Evolutionary conservation across 345 rosid genomes (phyloP).

Genomic region (Ailanthus altissimus): DNA sequence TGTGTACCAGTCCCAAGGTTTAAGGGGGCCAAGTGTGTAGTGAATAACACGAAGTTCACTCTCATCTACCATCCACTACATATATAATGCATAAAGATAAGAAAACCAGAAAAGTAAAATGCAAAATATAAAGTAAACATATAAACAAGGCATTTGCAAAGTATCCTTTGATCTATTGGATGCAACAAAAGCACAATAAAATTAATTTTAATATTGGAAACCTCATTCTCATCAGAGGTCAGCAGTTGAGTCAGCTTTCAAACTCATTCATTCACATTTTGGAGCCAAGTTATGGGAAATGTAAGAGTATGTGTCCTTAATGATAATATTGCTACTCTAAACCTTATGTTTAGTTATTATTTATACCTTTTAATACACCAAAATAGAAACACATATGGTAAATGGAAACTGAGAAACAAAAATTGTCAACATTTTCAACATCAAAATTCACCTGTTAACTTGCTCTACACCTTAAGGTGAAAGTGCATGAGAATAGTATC

Average conservation of each 20-base stretch:
- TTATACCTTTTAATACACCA: background rate
- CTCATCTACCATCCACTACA: slow-evolving; percentile 98
- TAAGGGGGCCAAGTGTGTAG: slow-evolving; percentile 91
- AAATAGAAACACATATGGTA: background rate
- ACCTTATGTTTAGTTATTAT: background rate
- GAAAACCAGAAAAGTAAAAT: slow-evolving; percentile 9
- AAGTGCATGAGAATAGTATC: background rate
- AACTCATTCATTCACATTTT: background rate
- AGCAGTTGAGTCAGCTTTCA: background rate
- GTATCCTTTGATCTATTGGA: background rate
- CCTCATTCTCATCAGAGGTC: background rate
- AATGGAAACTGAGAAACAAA: background rate
- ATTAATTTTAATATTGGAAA: slow-evolving; percentile 6
- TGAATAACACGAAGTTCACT: slow-evolving; percentile 85
- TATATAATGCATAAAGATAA: slow-evolving; percentile 20
- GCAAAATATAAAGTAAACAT: slow-evolving; percentile 2
- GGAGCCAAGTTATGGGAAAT: background rate
- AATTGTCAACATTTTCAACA: background rate
- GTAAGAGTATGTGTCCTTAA: background rate
- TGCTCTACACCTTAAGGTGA: background rate
- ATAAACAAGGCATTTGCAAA: background rate
- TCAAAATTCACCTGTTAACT: background rate
- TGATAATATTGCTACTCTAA: background rate
- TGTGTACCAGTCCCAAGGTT: slow-evolving; percentile 99
- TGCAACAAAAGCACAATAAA: background rate